These are phyloP conservation scores for Bothriochloa decipiens DNA, from an alignment of 176 grass and related monocot species.

Conservation along the genomic window DNA sequence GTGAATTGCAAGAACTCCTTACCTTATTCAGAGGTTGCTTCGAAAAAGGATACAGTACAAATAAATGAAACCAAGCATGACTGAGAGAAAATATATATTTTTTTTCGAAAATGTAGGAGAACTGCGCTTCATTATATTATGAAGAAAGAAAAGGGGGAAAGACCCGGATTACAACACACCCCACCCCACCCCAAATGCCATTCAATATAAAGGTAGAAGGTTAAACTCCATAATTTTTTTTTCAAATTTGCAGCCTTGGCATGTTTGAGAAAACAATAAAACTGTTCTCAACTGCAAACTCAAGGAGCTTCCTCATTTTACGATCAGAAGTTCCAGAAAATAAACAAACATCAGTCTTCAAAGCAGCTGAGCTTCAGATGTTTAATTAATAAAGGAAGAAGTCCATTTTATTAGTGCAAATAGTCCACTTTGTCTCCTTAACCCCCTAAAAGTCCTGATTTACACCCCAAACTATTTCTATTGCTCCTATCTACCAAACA, in stretches of 20 bases:
- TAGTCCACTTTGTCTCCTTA: not conserved
- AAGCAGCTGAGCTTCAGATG: constrained; percentile 9
- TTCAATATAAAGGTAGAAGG: constrained; percentile 21
- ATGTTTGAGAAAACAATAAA: not conserved
- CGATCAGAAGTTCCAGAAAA: too few relatives aligned
- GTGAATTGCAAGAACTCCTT: not conserved
- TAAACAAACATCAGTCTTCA: too few relatives aligned
- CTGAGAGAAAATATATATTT: not conserved
- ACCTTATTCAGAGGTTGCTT: not conserved
- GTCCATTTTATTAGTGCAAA: not conserved
- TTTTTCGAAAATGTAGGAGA: too few relatives aligned
- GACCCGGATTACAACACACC: too few relatives aligned
- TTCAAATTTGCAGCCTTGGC: not conserved
- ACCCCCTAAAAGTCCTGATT: not conserved
- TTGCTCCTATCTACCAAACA: not conserved
- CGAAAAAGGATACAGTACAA: not conserved
- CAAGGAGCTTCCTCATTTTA: not conserved
- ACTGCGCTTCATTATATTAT: too few relatives aligned
- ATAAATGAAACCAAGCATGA: not conserved
- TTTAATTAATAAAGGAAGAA: constrained; percentile 22
- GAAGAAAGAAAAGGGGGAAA: too few relatives aligned
- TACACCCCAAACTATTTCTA: not conserved
- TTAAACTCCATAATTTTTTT: not conserved
- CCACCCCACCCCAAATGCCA: not conserved
- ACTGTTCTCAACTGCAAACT: not conserved